These are phyloP conservation scores for Hexamita inflata DNA, from an alignment of 208 protist species.

Conservation along the genomic window DNA sequence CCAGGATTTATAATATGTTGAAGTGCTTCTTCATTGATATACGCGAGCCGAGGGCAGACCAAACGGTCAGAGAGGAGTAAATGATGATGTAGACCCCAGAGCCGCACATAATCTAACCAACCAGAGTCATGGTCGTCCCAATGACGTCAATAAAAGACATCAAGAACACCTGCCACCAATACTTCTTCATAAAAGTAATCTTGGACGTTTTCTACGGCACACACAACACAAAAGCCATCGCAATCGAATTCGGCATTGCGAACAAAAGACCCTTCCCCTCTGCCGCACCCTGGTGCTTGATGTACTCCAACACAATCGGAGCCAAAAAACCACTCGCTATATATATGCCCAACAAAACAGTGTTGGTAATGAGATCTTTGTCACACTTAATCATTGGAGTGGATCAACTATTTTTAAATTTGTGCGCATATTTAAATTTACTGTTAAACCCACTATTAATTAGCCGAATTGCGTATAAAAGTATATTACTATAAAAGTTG, in stretches of 20 bases:
- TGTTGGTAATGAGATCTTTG: too few species aligned
- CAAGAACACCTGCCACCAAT: background rate
- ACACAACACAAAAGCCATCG: background rate
- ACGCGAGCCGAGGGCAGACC: too few species aligned
- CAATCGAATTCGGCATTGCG: background rate
- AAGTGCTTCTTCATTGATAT: too few species aligned
- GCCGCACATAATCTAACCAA: slow-evolving; percentile 5
- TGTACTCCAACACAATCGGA: background rate
- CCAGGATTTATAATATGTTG: too few species aligned
- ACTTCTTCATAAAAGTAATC: background rate
- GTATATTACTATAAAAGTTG: too few species aligned
- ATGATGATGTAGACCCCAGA: slow-evolving; percentile 13
- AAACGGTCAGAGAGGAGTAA: slow-evolving; percentile 15
- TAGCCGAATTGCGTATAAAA: too few species aligned
- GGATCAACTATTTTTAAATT: too few species aligned
- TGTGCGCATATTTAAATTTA: too few species aligned
- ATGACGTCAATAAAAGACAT: slow-evolving; percentile 15
- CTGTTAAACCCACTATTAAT: too few species aligned
- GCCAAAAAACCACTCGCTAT: background rate
- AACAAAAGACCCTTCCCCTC: slow-evolving; percentile 7
- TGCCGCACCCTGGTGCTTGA: background rate
- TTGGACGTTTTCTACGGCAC: background rate
- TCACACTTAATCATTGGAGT: too few species aligned
- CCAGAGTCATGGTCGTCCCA: background rate
- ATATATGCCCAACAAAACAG: background rate